Base-by-base conservation (phyloP, 2,329 filamentous ascomycete genomes). In the Xylaria sp. region DNA sequence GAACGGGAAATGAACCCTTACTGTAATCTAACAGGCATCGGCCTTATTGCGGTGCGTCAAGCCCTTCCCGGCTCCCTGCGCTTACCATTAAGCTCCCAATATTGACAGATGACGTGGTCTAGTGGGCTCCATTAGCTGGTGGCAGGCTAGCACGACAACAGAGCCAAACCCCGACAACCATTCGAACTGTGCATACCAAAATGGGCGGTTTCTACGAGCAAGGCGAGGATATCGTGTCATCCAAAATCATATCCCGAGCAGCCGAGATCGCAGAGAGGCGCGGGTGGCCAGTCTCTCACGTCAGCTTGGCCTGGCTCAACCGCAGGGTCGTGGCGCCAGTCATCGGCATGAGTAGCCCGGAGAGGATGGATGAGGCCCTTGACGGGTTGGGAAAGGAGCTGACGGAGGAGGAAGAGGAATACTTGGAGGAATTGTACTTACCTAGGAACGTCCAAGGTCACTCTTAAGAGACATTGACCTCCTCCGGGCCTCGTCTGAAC, bases 1-100 rank as follows among this genome's bases (percentile, higher is more conserved):
- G 77, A 78, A 64, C 74, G 76, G 0, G 77, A 78, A 35, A 78
- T 78, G 76, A 66, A 76, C 1, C 73, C 73, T 0, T 78, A 75
- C 48, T 78, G 76, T 47, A 59, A 67, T 3, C 74, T 69, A 1
- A 73, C 68, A 0, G 75, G 74, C 3, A 75, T 78, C n/a, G 60
- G 60, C 21, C 60, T 62, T 17, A 60, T 23, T 15, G 51, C 58
- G 41, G 58, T 60, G 44, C 25, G 49, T 47, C 40, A 25, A 40
- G 19, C 6, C 37, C 38, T 15, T 29, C 29, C 23, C 19, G 38
- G 10, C 23, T 5, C 21, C 19, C 6, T 2, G n/a, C 17, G 4
- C 35, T 15, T 21, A 10, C 9, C 15, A 48, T 15, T 27, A 48
- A 27, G 46, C 35, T n/a, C n/a, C n/a, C n/a, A n/a, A n/a, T n/a